Evolutionary conservation across 495 filamentous ascomycete genomes (phyloP).

Genomic region (Ascobolus immersus): DNA sequence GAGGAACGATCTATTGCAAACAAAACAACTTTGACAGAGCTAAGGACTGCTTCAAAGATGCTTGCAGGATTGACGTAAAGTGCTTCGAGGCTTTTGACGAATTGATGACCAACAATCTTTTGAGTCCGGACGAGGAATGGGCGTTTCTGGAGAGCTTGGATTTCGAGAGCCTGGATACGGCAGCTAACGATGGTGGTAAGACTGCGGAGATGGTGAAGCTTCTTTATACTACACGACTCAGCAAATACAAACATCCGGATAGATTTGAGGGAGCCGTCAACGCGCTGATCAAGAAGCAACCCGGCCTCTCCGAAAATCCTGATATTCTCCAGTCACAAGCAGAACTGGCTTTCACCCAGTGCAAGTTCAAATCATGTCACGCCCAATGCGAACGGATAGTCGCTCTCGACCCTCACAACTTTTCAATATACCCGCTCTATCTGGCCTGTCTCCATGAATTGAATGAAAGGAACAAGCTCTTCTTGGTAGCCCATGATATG

Average conservation of each 20-base stretch:
- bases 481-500: constrained; percentile 80
- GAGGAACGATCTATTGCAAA: constrained; percentile 84
- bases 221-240: constrained; percentile 89
- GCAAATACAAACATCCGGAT: constrained; percentile 74
- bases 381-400: constrained; percentile 63
- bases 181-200: constrained; percentile 10
- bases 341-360: constrained; percentile 82
- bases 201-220: constrained; percentile 71
- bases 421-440: constrained; percentile 68
- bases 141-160: constrained; percentile 74
- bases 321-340: constrained; percentile 84
- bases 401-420: constrained; percentile 60
- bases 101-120: constrained; percentile 86
- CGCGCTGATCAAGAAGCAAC: constrained; percentile 72
- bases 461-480: constrained; percentile 58
- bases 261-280: constrained; percentile 72
- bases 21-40: constrained; percentile 94
- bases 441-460: constrained; percentile 82
- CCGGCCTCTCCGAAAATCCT: constrained; percentile 64
- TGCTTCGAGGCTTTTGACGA: constrained; percentile 97
- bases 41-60: constrained; percentile 94
- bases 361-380: constrained; percentile 68
- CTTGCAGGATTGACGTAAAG: constrained; percentile 86
- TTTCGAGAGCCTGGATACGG: constrained; percentile 55
- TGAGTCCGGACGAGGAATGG: constrained; percentile 95